These are phyloP conservation scores for Metschnikowia hibisci DNA, from an alignment of 805 yeast species.

Conservation along the genomic window DNA sequence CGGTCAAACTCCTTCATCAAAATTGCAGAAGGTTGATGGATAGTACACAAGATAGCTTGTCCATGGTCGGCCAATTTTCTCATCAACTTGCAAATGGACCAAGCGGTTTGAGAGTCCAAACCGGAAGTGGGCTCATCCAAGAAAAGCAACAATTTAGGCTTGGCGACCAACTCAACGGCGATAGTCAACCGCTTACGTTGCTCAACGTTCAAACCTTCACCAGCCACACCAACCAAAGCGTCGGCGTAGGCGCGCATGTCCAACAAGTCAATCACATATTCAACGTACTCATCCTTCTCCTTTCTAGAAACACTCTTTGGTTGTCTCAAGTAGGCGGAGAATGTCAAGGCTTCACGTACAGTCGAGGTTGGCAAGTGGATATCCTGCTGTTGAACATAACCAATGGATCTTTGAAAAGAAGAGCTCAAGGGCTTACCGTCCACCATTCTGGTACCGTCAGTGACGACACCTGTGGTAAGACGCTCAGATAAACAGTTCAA, in stretches of 20 bases:
- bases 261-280: constrained; percentile 58
- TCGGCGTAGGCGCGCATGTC: constrained; percentile 71
- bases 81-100: constrained; percentile 67
- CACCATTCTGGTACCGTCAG: constrained; percentile 59
- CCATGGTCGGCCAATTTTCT: constrained; percentile 67
- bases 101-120: constrained; percentile 63
- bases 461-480: constrained; percentile 63
- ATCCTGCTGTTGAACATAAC: constrained; percentile 81
- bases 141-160: constrained; percentile 58
- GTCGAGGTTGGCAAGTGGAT: constrained; percentile 65
- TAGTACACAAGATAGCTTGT: constrained; percentile 72
- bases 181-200: constrained; percentile 41
- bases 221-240: constrained; percentile 76
- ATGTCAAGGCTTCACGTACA: constrained; percentile 69
- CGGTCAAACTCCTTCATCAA: constrained; percentile 66
- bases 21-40: constrained; percentile 75
- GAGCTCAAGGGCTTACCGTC: constrained; percentile 61
- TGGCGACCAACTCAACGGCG: constrained; percentile 70
- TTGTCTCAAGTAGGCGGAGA: constrained; percentile 71
- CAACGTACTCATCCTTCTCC: constrained; percentile 67
- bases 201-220: constrained; percentile 45
- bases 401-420: constrained; percentile 73
- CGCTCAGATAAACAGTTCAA: constrained; percentile 71
- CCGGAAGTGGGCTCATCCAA: constrained; percentile 77
- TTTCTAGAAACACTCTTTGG: constrained; percentile 50